phyloP scores from a whole-genome alignment of 2,329 filamentous ascomycete species.

The Ambrosiella beaveri region DNA sequence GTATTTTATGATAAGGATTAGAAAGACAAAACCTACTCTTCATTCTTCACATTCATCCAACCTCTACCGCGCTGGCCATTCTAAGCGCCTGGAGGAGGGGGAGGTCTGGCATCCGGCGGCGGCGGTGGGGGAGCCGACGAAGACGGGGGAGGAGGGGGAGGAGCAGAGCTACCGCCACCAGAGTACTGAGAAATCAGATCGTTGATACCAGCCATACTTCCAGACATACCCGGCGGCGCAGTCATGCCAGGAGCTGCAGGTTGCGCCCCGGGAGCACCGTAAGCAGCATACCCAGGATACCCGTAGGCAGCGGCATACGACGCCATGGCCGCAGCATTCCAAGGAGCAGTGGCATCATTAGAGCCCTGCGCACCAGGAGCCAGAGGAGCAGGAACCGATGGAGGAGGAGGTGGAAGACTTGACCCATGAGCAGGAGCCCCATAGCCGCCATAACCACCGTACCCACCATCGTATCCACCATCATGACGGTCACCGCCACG shows the following conservation, averaged over 20 bases:
- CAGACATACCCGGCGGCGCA: constrained; percentile 35
- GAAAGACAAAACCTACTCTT: background rate
- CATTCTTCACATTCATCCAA: background rate
- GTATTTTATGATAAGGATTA: background rate
- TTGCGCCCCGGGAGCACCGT: constrained; percentile 34
- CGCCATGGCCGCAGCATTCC: constrained; percentile 34
- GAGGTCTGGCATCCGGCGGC: constrained; percentile 34
- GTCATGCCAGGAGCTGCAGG: constrained; percentile 26
- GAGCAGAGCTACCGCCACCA: constrained; percentile 31
- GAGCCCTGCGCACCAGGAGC: constrained; percentile 18
- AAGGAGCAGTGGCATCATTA: constrained; percentile 19
- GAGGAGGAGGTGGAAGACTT: constrained; percentile 13
- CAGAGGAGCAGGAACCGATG: constrained; percentile 17
- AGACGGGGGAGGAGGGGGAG: constrained; percentile 36
- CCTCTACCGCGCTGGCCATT: background rate
- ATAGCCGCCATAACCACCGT: constrained; percentile 13
- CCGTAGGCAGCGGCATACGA: background rate
- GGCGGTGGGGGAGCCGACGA: constrained; percentile 40
- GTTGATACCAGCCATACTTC: constrained; percentile 32
- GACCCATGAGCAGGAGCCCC: constrained; percentile 13
- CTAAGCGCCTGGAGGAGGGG: constrained; percentile 39
- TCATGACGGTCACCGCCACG: constrained; percentile 1
- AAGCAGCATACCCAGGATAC: constrained; percentile 22
- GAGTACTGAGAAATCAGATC: constrained; percentile 52
- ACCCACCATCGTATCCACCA: constrained; percentile 15